phyloP scores from a whole-genome alignment of 2,329 filamentous ascomycete genomes.

The Botrytis medusae region DNA sequence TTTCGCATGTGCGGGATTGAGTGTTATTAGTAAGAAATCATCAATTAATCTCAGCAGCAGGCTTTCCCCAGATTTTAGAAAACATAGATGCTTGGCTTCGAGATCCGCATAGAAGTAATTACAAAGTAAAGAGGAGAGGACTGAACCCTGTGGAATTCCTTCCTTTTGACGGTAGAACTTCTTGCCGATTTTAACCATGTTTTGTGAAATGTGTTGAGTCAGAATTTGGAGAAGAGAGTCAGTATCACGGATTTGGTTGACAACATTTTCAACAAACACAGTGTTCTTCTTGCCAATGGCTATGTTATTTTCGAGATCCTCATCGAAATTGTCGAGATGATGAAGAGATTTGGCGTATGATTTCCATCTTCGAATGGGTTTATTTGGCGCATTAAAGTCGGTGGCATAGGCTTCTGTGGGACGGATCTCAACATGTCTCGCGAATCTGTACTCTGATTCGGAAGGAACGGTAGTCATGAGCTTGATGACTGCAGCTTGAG shows the following conservation, averaged over 20 bases:
- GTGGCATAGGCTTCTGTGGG: conserved; percentile 41
- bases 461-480: conserved; percentile 61
- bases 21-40: conserved; percentile 88
- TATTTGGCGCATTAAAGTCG: conserved; percentile 22
- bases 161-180: conserved; percentile 82
- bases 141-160: conserved; percentile 91
- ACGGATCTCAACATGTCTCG: conserved; percentile 72
- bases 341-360: conserved; percentile 35
- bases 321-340: conserved; percentile 37
- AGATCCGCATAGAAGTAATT: conserved; percentile 95
- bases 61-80: conserved; percentile 58
- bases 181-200: conserved; percentile 85
- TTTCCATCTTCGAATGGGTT: conserved; percentile 37
- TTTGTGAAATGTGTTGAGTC: conserved; percentile 75
- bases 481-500: conserved; percentile 69
- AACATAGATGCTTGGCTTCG: conserved; percentile 67
- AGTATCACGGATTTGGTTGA: conserved; percentile 56
- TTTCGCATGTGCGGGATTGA: conserved; percentile 62
- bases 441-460: conserved; percentile 65
- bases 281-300: conserved; percentile 54
- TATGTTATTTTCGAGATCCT: conserved; percentile 33
- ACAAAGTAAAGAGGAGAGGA: conserved; percentile 83
- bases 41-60: conserved; percentile 83
- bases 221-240: conserved; percentile 68
- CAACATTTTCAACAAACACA: conserved; percentile 72